These are phyloP conservation scores for Amanita subjunquillea DNA, from an alignment of 768 basidiomycete genomes.

Conservation along the genomic window DNA sequence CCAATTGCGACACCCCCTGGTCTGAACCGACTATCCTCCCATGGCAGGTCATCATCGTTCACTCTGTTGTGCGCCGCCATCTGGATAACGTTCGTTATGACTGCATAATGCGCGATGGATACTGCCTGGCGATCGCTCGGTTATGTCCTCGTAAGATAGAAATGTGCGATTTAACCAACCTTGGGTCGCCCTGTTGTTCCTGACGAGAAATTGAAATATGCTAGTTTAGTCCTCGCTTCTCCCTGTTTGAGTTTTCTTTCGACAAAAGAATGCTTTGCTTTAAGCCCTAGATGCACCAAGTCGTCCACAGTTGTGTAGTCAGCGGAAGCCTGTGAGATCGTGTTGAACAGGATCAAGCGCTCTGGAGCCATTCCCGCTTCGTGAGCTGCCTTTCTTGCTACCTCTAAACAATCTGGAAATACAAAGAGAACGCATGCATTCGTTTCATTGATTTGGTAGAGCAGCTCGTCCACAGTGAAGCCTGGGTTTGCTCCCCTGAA, in stretches of 20 bases:
- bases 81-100: background rate
- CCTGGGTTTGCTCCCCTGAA: slow-evolving; percentile 2
- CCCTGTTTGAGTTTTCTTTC: slow-evolving; percentile 43
- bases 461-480: slow-evolving; percentile 18
- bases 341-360: slow-evolving; percentile 8
- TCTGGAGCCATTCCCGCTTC: slow-evolving; percentile 22
- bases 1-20: too few species aligned
- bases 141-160: background rate
- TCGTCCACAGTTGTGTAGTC: slow-evolving; percentile 28
- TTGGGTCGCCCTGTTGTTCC: slow-evolving; percentile 70
- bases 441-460: slow-evolving; percentile 37
- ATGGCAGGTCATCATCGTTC: too few species aligned
- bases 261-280: slow-evolving; percentile 22
- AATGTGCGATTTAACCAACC: slow-evolving; percentile 19
- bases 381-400: slow-evolving; percentile 19
- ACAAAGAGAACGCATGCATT: slow-evolving; percentile 37
- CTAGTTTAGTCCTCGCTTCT: slow-evolving; percentile 61
- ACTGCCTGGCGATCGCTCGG: too few species aligned
- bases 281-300: background rate
- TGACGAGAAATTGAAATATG: slow-evolving; percentile 65
- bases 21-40: too few species aligned
- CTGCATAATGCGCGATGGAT: too few species aligned
- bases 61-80: background rate
- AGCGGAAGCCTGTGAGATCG: slow-evolving; percentile 21
- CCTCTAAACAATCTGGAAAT: slow-evolving; percentile 20